These are phyloP conservation scores for Favolaschia claudopus DNA, from an alignment of 768 basidiomycete genomes.

Conservation along the genomic window DNA sequence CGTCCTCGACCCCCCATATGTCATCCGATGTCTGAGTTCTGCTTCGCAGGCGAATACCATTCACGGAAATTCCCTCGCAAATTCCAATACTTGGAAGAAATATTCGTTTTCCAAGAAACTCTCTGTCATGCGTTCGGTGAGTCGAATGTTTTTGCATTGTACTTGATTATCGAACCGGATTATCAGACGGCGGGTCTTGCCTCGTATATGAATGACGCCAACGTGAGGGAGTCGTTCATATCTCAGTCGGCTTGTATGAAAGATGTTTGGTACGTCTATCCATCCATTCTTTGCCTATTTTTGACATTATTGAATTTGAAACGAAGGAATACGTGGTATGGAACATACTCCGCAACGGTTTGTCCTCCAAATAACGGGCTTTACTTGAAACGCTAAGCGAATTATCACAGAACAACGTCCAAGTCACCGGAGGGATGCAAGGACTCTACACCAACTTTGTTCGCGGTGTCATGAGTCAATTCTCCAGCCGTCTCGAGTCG, in stretches of 20 bases:
- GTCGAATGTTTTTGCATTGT: background rate
- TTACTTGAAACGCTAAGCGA: background rate
- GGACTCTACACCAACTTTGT: constrained; percentile 12
- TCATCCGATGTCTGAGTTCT: background rate
- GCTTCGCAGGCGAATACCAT: background rate
- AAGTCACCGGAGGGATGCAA: constrained; percentile 6
- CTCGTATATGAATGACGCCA: constrained; percentile 6
- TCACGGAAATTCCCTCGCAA: constrained; percentile 3
- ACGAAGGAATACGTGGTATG: constrained; percentile 15
- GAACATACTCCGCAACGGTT: constrained; percentile 1
- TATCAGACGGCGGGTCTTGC: constrained; percentile 10
- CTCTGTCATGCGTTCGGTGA: constrained; percentile 12
- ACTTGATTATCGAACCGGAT: background rate
- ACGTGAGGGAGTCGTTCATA: constrained; percentile 7
- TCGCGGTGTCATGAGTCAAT: constrained; percentile 4
- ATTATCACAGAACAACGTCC: background rate
- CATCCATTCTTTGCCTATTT: background rate
- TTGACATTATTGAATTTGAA: background rate
- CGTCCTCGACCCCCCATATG: background rate
- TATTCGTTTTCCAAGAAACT: constrained; percentile 10
- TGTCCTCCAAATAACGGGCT: background rate
- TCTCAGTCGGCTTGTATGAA: constrained; percentile 14
- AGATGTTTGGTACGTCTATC: background rate
- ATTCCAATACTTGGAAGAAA: constrained; percentile 4
- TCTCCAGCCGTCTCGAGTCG: background rate